Evolutionary conservation across 2,329 filamentous ascomycete species (phyloP).

Genomic region (Pseudogymnoascus sp.): DNA sequence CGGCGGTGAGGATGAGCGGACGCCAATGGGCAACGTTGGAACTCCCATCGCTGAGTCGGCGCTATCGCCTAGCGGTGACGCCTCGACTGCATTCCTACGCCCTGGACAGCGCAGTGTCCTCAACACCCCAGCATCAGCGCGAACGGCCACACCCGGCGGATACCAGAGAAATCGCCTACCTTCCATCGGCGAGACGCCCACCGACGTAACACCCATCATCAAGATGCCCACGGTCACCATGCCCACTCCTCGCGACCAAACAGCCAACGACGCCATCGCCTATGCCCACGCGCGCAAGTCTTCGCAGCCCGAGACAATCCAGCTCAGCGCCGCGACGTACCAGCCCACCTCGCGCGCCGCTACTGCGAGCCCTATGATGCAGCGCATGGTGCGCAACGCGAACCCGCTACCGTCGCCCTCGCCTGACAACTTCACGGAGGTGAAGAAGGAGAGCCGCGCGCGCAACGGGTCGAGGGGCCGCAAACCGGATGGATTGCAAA

Average conservation of each 20-base stretch:
- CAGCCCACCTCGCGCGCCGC: conserved; percentile 38
- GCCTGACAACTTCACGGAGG: conserved; percentile 52
- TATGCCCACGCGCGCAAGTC: conserved; percentile 23
- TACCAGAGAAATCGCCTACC: conserved; percentile 60
- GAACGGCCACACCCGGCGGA: conserved; percentile 51
- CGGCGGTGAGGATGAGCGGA: conserved; percentile 50
- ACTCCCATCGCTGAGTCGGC: conserved; percentile 83
- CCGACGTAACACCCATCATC: conserved; percentile 31
- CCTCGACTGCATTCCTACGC: conserved; percentile 57
- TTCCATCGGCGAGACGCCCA: conserved; percentile 65
- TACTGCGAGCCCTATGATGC: conserved; percentile 60
- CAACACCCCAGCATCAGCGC: conserved; percentile 61
- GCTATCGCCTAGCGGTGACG: conserved; percentile 58
- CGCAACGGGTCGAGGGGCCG: conserved; percentile 68
- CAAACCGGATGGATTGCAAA: conserved; percentile 66
- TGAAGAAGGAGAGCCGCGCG: conserved; percentile 51
- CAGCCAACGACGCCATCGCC: conserved; percentile 21
- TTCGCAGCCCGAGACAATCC: conserved; percentile 28
- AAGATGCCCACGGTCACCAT: conserved; percentile 16
- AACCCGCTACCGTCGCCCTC: conserved; percentile 60
- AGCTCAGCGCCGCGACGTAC: conserved; percentile 31
- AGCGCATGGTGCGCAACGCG: conserved; percentile 35
- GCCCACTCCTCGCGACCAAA: conserved; percentile 13
- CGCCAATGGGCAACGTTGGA: conserved; percentile 71
- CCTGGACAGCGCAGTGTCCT: conserved; percentile 59